These are phyloP conservation scores for Akanthomyces uredinophilus DNA, from an alignment of 2,329 filamentous ascomycete species.

Conservation along the genomic window DNA sequence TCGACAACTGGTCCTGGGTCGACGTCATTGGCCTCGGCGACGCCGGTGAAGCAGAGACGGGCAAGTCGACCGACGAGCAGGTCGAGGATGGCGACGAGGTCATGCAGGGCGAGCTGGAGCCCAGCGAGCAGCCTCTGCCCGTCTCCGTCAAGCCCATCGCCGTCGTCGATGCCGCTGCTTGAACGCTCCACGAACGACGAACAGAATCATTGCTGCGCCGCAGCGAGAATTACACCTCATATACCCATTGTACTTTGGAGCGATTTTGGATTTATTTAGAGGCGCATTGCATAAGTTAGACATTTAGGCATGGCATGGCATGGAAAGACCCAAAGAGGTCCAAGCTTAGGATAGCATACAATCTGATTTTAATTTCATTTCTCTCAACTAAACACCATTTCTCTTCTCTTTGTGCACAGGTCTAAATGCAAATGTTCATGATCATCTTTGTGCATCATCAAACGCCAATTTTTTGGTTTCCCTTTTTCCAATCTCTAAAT, in stretches of 20 bases:
- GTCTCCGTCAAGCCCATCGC: background rate
- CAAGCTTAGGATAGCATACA: background rate
- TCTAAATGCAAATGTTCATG: background rate
- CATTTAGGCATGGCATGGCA: background rate
- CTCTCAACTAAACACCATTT: background rate
- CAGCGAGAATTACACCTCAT: background rate
- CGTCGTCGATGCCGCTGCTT: background rate
- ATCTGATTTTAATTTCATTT: background rate
- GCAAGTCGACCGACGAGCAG: slow-evolving; percentile 27
- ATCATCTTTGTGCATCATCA: background rate
- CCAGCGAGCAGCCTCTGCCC: slow-evolving; percentile 11
- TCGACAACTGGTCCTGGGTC: slow-evolving; percentile 49
- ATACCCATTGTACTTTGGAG: background rate
- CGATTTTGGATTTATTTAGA: background rate
- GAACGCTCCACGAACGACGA: background rate
- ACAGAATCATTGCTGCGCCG: background rate
- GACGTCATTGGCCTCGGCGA: slow-evolving; percentile 46
- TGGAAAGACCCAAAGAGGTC: background rate
- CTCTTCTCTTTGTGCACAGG: background rate
- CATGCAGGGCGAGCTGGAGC: slow-evolving; percentile 32
- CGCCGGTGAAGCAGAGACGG: slow-evolving; percentile 23
- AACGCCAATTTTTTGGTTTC: background rate
- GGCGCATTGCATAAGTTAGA: slow-evolving; percentile 6
- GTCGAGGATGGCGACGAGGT: slow-evolving; percentile 31
- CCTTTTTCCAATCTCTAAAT: background rate